Base-by-base conservation (phyloP, 1,284 basidiomycete species). In the Ceratobasidium sp. region DNA sequence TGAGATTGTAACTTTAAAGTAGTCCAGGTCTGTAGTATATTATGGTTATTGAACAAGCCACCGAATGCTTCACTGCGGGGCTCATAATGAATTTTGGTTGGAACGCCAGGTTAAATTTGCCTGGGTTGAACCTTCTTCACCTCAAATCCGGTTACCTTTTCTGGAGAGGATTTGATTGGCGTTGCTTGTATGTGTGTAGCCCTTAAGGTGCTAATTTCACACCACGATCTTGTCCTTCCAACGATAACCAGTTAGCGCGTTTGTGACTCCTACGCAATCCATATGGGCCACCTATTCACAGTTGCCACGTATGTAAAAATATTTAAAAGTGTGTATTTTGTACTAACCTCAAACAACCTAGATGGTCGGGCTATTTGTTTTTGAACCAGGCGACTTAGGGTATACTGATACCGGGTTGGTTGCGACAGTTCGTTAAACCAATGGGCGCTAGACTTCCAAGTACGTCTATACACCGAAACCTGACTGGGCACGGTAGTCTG, bases 361-460 rank as follows among this genome's bases (percentile, higher is more conserved):
- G 49, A 34, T 76, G n/a, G 59, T 51, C 75, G 57, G 61, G 19
- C 71, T 70, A n/a, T 46, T 76, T 79, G n/a, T 77, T 54, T 51
- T 69, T 44, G 11, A 25, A 78, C 40, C 15, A 51, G 49, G 15
- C 37, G 19, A 13, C 37, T 32, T 44, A 52, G 34, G 19, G 34
- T 25, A 15, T 44, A 22, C 57, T 52, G 40, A 57, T 62, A 49
- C 25, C 2, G 15, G 7, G 22, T 49, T 25, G 34, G 65, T 62
- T 67, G 76, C 69, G 44, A 1, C 79, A 97, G 95, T 83, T 96
- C 95, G 29, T 88, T 99, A 66, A 97, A 97, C 82, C 97, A 98
- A 86, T 98, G 97, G 95, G 94, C 97, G 8, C 85, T 98, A 57
- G 97, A 98, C 83, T 98, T 98, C 80, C 90, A 96, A 85, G 95